A percentile compares a stretch with the other conserved stretches of the same genome.
Evolutionary conservation across 1,284 basidiomycete species (phyloP).

Genomic region (Marasmius oreades): DNA sequence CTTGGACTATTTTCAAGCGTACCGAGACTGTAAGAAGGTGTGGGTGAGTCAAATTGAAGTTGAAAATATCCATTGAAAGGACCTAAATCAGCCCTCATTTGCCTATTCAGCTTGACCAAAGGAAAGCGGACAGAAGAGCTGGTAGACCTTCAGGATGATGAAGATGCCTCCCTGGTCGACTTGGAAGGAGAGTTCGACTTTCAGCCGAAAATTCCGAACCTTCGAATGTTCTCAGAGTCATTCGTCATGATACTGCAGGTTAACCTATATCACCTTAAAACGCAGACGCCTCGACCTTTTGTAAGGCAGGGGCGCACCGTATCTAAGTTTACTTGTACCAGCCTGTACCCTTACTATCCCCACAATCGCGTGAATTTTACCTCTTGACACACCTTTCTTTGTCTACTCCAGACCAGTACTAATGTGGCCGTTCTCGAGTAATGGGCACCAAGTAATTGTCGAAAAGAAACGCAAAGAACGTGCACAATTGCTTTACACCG

Average conservation of each 20-base stretch:
- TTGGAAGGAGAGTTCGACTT: too few species aligned
- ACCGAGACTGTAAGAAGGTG: constrained; percentile 71
- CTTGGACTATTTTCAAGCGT: constrained; percentile 71
- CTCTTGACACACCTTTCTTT: too few species aligned
- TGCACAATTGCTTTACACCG: constrained; percentile 25
- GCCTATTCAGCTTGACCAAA: constrained; percentile 32
- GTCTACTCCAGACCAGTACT: neutral
- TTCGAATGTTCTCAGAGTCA: too few species aligned
- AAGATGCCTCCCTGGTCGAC: too few species aligned
- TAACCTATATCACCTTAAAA: too few species aligned
- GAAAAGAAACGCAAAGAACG: constrained; percentile 32
- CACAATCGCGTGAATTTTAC: too few species aligned
- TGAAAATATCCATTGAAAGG: constrained; percentile 2
- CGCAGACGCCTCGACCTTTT: too few species aligned
- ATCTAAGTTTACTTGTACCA: too few species aligned
- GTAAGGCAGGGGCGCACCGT: too few species aligned
- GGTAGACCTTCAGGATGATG: constrained; percentile 27
- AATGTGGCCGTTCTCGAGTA: constrained; percentile 41
- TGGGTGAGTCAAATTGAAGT: constrained; percentile 48
- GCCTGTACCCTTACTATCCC: too few species aligned
- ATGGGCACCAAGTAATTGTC: constrained; percentile 28
- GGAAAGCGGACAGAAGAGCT: constrained; percentile 42
- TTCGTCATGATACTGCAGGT: too few species aligned
- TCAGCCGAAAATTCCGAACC: too few species aligned
- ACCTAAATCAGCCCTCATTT: constrained; percentile 7